Conservation (phyloP, 768 basidiomycete species). For the Pleurotus cornucopiae region DNA sequence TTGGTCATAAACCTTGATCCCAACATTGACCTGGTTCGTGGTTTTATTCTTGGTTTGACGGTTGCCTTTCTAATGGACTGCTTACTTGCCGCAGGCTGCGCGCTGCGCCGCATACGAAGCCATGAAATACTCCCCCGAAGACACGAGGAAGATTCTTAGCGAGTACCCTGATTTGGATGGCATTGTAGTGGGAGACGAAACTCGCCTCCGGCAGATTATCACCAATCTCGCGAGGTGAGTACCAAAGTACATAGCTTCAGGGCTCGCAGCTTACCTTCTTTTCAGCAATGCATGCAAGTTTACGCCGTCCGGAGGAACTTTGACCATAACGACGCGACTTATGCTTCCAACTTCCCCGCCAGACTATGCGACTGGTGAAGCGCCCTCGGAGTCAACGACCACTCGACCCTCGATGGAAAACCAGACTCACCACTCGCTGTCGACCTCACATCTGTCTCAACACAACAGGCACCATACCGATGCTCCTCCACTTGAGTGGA, state of each 20-base stretch:
- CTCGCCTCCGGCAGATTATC: constrained; percentile 73
- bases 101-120: constrained; percentile 57
- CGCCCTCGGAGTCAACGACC: constrained; percentile 11
- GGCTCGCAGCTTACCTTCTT: background rate
- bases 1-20: constrained; percentile 68
- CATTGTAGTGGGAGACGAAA: constrained; percentile 80
- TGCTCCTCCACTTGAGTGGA: constrained; percentile 45
- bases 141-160: constrained; percentile 34
- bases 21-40: constrained; percentile 55
- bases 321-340: constrained; percentile 65
- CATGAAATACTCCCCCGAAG: constrained; percentile 42
- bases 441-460: constrained; percentile 35
- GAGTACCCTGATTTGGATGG: constrained; percentile 51
- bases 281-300: constrained; percentile 77
- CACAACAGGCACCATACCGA: constrained; percentile 46
- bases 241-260: background rate
- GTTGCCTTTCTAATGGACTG: background rate
- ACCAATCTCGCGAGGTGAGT: constrained; percentile 76
- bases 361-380: background rate
- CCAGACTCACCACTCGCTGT: constrained; percentile 32
- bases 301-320: constrained; percentile 63
- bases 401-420: constrained; percentile 13
- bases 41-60: constrained; percentile 20
- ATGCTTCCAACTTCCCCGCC: constrained; percentile 29
- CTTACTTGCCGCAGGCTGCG: constrained; percentile 40